phyloP scores from a whole-genome alignment of 495 filamentous ascomycete genomes.

The Penicillium simplicissimum region DNA sequence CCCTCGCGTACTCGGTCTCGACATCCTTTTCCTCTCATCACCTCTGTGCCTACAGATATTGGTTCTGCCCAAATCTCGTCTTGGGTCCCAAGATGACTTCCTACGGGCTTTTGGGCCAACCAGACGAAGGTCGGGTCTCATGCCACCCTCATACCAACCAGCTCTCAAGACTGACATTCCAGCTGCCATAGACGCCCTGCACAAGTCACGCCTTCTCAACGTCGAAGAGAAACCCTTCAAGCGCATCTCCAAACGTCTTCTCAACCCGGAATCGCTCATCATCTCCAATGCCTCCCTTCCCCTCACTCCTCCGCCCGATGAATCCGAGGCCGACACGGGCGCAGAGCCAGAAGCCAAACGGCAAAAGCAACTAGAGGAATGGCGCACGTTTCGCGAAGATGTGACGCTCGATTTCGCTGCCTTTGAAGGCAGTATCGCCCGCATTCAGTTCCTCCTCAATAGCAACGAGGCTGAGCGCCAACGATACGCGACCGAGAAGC shows the following conservation, averaged over 20 bases:
- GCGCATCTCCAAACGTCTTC: constrained; percentile 79
- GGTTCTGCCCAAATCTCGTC: background rate
- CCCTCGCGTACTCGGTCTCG: background rate
- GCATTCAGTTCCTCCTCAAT: constrained; percentile 81
- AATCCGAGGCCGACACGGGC: constrained; percentile 44
- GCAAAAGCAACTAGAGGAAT: constrained; percentile 54
- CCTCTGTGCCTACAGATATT: background rate
- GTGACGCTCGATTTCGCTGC: constrained; percentile 86
- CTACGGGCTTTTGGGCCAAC: constrained; percentile 49
- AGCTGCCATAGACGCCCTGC: constrained; percentile 66
- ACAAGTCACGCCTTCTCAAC: constrained; percentile 85
- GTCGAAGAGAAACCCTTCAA: constrained; percentile 94
- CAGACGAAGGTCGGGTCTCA: constrained; percentile 50
- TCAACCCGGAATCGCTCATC: constrained; percentile 62
- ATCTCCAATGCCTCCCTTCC: constrained; percentile 55
- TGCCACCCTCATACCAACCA: constrained; percentile 7
- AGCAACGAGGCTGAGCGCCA: constrained; percentile 85
- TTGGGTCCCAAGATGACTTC: constrained; percentile 39
- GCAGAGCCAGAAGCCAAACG: constrained; percentile 36
- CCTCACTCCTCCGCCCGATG: constrained; percentile 72
- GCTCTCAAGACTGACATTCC: constrained; percentile 21
- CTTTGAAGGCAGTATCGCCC: constrained; percentile 82
- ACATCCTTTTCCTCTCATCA: background rate
- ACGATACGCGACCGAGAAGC: constrained; percentile 79
- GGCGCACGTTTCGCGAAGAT: constrained; percentile 71